phyloP scores from a whole-genome alignment of 1,284 basidiomycete genomes.

The Pyrrhoderma noxium region DNA sequence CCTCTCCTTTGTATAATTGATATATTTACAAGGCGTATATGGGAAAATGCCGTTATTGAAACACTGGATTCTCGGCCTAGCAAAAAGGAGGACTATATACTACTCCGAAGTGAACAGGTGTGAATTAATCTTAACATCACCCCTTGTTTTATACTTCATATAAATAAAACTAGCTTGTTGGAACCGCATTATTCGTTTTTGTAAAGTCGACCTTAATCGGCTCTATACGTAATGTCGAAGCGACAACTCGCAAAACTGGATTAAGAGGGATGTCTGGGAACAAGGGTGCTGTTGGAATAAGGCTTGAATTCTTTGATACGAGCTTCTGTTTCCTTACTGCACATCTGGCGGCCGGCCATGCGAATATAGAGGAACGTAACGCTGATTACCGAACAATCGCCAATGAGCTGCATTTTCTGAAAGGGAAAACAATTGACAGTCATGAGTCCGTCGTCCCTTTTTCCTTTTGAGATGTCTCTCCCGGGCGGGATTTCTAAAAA shows the following conservation, averaged over 20 bases:
- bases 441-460: slow-evolving; percentile 66
- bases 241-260: slow-evolving; percentile 92
- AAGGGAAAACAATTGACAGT: slow-evolving; percentile 81
- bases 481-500: slow-evolving; percentile 1
- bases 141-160: slow-evolving; percentile 4
- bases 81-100: slow-evolving; percentile 69
- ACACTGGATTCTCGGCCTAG: slow-evolving; percentile 65
- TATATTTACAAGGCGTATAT: slow-evolving; percentile 52
- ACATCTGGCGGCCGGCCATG: slow-evolving; percentile 91
- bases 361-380: slow-evolving; percentile 86
- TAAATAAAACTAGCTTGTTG: slow-evolving; percentile 63
- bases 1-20: neutral
- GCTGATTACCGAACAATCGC: slow-evolving; percentile 88
- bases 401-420: slow-evolving; percentile 76
- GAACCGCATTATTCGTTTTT: slow-evolving; percentile 85
- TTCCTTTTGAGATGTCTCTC: slow-evolving; percentile 1
- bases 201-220: slow-evolving; percentile 72
- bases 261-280: slow-evolving; percentile 96
- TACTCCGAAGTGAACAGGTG: slow-evolving; percentile 90
- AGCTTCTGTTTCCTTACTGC: slow-evolving; percentile 94
- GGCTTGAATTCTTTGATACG: slow-evolving; percentile 86
- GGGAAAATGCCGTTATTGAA: slow-evolving; percentile 82
- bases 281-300: slow-evolving; percentile 91
- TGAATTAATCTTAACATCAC: slow-evolving; percentile 10
- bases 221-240: slow-evolving; percentile 87